phyloP scores from a whole-genome alignment of 78 protist species.

The Guillardia theta region DNA sequence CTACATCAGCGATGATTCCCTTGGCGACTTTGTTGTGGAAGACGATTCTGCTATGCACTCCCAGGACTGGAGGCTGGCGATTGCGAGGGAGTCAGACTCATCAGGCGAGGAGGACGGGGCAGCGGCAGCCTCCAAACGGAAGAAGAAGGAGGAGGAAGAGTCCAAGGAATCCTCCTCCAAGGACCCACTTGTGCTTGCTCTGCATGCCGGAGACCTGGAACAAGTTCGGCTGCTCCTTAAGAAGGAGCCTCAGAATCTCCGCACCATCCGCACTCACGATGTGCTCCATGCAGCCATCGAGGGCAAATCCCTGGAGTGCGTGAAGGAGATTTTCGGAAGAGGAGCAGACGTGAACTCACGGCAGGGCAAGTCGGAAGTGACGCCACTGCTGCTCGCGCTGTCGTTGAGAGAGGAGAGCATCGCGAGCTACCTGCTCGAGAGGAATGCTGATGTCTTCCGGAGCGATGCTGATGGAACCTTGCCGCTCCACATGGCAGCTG shows the following conservation, averaged over 20 bases:
- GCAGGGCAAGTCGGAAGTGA: background rate
- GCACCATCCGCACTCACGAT: no score
- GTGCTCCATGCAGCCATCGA: background rate
- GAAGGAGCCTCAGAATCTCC: no score
- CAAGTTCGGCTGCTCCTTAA: background rate
- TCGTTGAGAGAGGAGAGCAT: background rate
- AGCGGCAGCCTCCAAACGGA: background rate
- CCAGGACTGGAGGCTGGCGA: background rate
- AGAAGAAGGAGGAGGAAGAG: background rate
- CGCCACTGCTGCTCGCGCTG: background rate
- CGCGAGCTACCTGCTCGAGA: background rate
- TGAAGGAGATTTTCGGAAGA: background rate
- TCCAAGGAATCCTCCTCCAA: background rate
- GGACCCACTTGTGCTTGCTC: background rate
- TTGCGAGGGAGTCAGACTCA: background rate
- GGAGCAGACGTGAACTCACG: background rate
- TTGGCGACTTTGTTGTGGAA: no score
- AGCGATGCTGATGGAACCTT: background rate
- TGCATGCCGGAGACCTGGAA: background rate
- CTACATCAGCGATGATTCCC: background rate
- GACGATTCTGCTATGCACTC: background rate
- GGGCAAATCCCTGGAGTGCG: background rate
- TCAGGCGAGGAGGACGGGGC: background rate
- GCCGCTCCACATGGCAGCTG: slow-evolving; percentile 1
- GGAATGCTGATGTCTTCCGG: background rate